These are phyloP conservation scores for Casuarina glauca DNA, from an alignment of 306 rosid genomes.

Conservation along the genomic window DNA sequence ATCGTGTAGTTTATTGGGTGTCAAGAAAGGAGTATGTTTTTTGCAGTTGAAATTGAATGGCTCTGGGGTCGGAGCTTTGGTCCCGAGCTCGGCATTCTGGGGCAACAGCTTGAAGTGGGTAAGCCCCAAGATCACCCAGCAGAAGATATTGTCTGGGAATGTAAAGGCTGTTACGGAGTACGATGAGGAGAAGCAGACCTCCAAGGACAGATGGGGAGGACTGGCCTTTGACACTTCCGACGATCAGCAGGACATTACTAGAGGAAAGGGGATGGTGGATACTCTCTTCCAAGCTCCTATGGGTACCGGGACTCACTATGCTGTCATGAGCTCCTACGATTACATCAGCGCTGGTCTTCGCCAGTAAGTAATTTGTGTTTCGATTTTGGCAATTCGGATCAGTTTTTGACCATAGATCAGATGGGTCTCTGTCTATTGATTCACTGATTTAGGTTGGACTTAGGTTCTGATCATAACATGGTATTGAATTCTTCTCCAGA, in stretches of 20 bases:
- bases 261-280: slow-evolving; percentile 89
- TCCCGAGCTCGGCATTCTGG: slow-evolving; percentile 49
- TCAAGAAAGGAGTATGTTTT: neutral
- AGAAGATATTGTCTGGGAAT: slow-evolving; percentile 34
- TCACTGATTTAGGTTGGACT: neutral
- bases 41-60: slow-evolving; percentile 58
- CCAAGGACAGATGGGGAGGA: slow-evolving; percentile 77
- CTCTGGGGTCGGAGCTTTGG: slow-evolving; percentile 17
- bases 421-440: neutral
- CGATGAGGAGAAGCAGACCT: slow-evolving; percentile 61
- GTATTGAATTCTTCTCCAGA: slow-evolving; percentile 38
- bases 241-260: slow-evolving; percentile 85
- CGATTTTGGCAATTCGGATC: neutral
- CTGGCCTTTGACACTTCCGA: slow-evolving; percentile 76
- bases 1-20: slow-evolving; percentile 11
- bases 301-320: slow-evolving; percentile 72
- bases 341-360: slow-evolving; percentile 74
- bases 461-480: neutral
- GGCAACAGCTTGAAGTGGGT: slow-evolving; percentile 48
- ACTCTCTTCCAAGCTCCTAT: slow-evolving; percentile 73
- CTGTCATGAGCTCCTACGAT: slow-evolving; percentile 76
- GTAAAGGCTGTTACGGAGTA: slow-evolving; percentile 48
- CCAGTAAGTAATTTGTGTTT: slow-evolving; percentile 47
- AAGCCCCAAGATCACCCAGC: slow-evolving; percentile 24
- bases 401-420: neutral